Evolutionary conservation across 2,329 filamentous ascomycete species (phyloP).

Genomic region (Penicillium sp.): DNA sequence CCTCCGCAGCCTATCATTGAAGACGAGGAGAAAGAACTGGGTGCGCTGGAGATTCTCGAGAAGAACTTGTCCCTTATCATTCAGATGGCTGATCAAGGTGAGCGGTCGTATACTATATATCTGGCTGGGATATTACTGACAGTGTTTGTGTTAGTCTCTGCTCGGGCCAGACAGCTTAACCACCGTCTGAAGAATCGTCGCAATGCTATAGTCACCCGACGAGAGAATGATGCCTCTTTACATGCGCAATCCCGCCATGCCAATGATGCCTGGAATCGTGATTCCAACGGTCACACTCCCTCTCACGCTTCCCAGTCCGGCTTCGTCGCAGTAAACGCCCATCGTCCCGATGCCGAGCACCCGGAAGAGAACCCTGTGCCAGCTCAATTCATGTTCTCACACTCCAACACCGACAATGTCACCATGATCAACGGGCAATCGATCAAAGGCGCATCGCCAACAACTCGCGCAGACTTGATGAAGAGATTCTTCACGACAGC

Average conservation of each 20-base stretch:
- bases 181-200: conserved; percentile 73
- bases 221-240: conserved; percentile 46
- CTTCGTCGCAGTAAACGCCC: conserved; percentile 58
- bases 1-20: conserved; percentile 77
- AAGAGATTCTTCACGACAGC: conserved; percentile 60
- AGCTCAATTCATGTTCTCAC: conserved; percentile 41
- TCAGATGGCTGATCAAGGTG: conserved; percentile 73
- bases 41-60: conserved; percentile 78
- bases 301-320: conserved; percentile 49
- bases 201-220: conserved; percentile 65
- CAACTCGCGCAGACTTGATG: conserved; percentile 57
- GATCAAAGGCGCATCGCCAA: conserved; percentile 53
- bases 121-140: neutral
- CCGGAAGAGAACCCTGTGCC: conserved; percentile 32
- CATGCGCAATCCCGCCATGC: conserved; percentile 32
- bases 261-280: conserved; percentile 40
- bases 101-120: conserved; percentile 14
- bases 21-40: conserved; percentile 80
- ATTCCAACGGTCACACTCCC: conserved; percentile 27
- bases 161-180: conserved; percentile 71
- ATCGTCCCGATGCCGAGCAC: conserved; percentile 39
- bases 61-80: conserved; percentile 72
- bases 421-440: conserved; percentile 48
- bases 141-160: conserved; percentile 51
- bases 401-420: conserved; percentile 45